These are phyloP conservation scores for Centella asiatica DNA, from an alignment of 129 eudicot species.

Conservation along the genomic window DNA sequence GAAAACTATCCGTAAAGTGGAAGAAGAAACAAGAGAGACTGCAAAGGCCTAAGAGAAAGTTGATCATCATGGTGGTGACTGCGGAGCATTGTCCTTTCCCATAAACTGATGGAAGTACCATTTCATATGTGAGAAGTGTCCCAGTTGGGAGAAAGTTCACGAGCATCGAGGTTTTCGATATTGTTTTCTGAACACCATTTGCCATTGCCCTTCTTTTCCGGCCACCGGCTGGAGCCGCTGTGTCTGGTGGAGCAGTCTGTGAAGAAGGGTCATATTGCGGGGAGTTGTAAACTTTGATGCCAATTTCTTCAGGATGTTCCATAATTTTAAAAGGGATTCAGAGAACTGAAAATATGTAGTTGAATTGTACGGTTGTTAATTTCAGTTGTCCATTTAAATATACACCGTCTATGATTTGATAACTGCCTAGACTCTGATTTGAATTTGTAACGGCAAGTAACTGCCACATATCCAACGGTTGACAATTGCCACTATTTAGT, in stretches of 20 bases:
- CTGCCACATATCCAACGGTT: too few species aligned
- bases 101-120: conserved; percentile 79
- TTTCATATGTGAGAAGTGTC: conserved; percentile 77
- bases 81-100: conserved; percentile 43
- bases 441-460: too few species aligned
- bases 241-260: conserved; percentile 2
- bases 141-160: conserved; percentile 95
- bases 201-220: conserved; percentile 34
- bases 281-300: conserved; percentile 2
- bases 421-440: too few species aligned
- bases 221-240: conserved; percentile 11
- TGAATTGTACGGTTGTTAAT: too few species aligned
- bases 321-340: not conserved
- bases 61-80: conserved; percentile 53
- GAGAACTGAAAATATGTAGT: not conserved
- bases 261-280: conserved; percentile 9
- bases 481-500: too few species aligned
- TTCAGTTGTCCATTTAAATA: too few species aligned
- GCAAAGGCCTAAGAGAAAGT: conserved; percentile 46
- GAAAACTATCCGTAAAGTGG: conserved; percentile 88
- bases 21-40: conserved; percentile 77
- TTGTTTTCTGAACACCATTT: conserved; percentile 70
- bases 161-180: conserved; percentile 81
- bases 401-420: too few species aligned
- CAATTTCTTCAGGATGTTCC: conserved; percentile 9